These are phyloP conservation scores for Fraxinus latifolia DNA, from an alignment of 305 asterid genomes.

Conservation along the genomic window DNA sequence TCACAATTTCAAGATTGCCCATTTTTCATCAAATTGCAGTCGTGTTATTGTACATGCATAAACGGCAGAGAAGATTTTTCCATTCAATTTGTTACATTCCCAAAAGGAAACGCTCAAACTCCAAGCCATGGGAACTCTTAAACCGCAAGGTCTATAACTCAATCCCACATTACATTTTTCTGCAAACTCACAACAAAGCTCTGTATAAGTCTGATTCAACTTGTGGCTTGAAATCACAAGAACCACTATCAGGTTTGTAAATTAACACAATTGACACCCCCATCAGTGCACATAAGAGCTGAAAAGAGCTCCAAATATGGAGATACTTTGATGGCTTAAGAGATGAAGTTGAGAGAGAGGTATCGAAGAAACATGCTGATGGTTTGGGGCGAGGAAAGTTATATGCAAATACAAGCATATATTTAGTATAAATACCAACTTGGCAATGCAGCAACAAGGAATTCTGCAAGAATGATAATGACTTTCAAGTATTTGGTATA, in stretches of 20 bases:
- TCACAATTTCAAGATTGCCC: neutral
- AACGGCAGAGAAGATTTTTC: neutral
- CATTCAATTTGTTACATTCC: neutral
- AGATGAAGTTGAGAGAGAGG: neutral
- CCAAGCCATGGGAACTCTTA: neutral
- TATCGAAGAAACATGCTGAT: neutral
- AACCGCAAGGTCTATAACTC: neutral
- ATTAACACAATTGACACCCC: neutral
- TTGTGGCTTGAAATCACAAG: neutral
- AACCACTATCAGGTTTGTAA: neutral
- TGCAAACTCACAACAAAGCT: neutral
- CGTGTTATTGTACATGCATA: neutral
- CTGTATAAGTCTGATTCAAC: neutral
- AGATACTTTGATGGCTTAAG: neutral
- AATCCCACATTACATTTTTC: neutral
- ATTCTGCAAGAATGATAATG: neutral
- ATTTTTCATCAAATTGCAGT: neutral
- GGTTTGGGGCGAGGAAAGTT: neutral
- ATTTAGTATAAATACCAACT: neutral
- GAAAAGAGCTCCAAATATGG: neutral
- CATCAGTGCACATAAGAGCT: neutral
- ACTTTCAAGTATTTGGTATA: neutral
- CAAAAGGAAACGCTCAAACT: neutral
- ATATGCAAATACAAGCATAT: neutral
- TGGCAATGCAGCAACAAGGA: neutral